Percentiles rank a stretch among this genome's conserved stretches.
Conservation (phyloP, 148 eudicot genomes). For the Rhododendron williamsianum region DNA sequence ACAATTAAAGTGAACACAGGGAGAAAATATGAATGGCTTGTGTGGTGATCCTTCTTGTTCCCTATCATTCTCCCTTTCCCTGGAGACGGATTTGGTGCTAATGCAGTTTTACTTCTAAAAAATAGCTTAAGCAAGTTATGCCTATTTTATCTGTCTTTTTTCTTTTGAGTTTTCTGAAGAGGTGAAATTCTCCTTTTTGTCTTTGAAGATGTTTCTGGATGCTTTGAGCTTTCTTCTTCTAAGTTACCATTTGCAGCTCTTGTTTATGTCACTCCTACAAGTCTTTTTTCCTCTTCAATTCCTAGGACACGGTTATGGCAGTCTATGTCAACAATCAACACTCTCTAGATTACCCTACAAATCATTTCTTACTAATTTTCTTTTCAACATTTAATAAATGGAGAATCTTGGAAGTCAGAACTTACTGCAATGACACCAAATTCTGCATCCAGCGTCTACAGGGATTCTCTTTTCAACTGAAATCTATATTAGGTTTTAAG, state of each 20-base stretch:
- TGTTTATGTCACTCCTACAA: not conserved
- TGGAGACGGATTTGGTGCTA: not conserved
- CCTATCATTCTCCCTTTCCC: not conserved
- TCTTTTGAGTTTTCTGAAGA: not conserved
- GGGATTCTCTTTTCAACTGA: not conserved
- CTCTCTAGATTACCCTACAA: not conserved
- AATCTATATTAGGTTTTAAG: not conserved
- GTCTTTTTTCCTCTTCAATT: not conserved
- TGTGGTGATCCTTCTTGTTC: not conserved
- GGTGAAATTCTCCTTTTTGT: not conserved
- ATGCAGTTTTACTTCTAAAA: not conserved
- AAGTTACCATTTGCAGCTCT: not conserved
- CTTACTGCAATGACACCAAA: not conserved
- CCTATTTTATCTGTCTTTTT: not conserved
- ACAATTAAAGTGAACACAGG: not conserved
- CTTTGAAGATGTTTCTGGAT: not conserved
- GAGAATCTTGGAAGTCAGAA: not conserved
- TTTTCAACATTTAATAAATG: not conserved
- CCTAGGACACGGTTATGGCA: not conserved
- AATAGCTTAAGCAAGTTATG: not conserved
- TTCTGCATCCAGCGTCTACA: not conserved
- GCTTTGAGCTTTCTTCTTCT: not conserved
- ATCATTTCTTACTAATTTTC: not conserved
- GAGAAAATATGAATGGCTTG: not conserved
- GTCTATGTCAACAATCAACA: not conserved